These are phyloP conservation scores for Emericellopsis cladophorae DNA, from an alignment of 2,329 filamentous ascomycete species.

Conservation along the genomic window DNA sequence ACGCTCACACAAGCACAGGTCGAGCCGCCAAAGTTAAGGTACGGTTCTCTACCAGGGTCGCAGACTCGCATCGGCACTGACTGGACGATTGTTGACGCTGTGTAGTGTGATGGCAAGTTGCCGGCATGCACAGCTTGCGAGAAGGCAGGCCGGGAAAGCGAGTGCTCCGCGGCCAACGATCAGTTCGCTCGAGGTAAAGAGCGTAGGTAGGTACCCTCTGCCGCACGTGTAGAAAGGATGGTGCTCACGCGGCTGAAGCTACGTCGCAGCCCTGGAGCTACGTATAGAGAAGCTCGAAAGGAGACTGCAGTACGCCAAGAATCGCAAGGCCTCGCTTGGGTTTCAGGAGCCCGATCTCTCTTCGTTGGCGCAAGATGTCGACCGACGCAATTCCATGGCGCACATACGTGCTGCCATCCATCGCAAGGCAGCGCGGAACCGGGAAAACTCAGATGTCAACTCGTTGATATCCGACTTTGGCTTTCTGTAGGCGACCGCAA, in stretches of 20 bases:
- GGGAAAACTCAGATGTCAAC: constrained; percentile 79
- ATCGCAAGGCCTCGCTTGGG: constrained; percentile 57
- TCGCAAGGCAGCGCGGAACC: constrained; percentile 48
- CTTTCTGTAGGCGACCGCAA: constrained; percentile 49
- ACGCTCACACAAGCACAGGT: constrained; percentile 24
- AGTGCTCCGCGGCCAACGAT: constrained; percentile 90
- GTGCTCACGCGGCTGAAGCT: constrained; percentile 32
- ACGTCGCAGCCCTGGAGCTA: constrained; percentile 89
- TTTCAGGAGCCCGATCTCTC: constrained; percentile 45
- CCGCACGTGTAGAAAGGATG: background rate
- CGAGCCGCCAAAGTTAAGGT: constrained; percentile 89
- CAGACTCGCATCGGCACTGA: background rate
- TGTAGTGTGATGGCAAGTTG: constrained; percentile 81
- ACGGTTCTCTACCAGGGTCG: constrained; percentile 2
- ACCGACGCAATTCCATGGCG: constrained; percentile 43
- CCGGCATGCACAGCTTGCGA: constrained; percentile 93
- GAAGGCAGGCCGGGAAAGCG: constrained; percentile 71
- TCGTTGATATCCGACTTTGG: constrained; percentile 90
- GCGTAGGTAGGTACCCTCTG: constrained; percentile 47
- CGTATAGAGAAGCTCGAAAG: constrained; percentile 80
- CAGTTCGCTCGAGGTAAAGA: constrained; percentile 95
- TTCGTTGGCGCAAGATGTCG: constrained; percentile 13
- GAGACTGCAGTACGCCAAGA: constrained; percentile 56
- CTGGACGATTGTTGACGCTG: background rate
- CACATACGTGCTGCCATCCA: constrained; percentile 50